Evolutionary conservation across 2,329 filamentous ascomycete species (phyloP).

Genomic region (Aspergillus intermedius): DNA sequence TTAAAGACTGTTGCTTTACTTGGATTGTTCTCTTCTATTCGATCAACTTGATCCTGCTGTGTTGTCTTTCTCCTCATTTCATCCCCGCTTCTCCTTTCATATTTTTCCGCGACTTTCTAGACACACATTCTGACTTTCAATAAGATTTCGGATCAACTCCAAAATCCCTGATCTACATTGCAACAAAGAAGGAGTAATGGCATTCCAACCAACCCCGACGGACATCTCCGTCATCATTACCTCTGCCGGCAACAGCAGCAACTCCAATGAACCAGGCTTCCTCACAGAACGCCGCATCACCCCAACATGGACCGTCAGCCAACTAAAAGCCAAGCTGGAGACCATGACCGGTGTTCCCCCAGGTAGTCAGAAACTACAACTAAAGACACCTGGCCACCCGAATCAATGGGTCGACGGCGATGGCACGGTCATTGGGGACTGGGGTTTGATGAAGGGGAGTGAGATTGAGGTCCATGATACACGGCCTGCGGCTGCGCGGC

Average conservation of each 20-base stretch:
- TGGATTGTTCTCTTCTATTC: no score
- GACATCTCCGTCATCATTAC: slow-evolving; percentile 37
- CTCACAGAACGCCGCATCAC: slow-evolving; percentile 85
- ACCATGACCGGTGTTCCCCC: slow-evolving; percentile 89
- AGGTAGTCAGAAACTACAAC: slow-evolving; percentile 64
- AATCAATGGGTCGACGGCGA: slow-evolving; percentile 63
- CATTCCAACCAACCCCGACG: slow-evolving; percentile 31
- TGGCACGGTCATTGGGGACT: slow-evolving; percentile 57
- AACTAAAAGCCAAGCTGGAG: slow-evolving; percentile 82
- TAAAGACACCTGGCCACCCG: slow-evolving; percentile 58
- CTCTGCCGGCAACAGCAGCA: slow-evolving; percentile 16
- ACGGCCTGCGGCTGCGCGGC: slow-evolving; percentile 66
- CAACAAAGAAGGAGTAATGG: slow-evolving; percentile 14
- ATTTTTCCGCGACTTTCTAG: no score
- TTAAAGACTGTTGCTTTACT: no score
- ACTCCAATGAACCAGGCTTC: slow-evolving; percentile 26
- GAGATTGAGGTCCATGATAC: slow-evolving; percentile 62
- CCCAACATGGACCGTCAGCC: slow-evolving; percentile 80
- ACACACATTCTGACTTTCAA: no score
- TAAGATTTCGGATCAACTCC: no score
- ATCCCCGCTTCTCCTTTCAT: no score
- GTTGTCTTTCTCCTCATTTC: no score
- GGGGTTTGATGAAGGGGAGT: slow-evolving; percentile 33
- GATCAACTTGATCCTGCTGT: no score
- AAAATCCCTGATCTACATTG: no score